phyloP scores from a whole-genome alignment of 331 rosid genomes.

The Malus hybrid region DNA sequence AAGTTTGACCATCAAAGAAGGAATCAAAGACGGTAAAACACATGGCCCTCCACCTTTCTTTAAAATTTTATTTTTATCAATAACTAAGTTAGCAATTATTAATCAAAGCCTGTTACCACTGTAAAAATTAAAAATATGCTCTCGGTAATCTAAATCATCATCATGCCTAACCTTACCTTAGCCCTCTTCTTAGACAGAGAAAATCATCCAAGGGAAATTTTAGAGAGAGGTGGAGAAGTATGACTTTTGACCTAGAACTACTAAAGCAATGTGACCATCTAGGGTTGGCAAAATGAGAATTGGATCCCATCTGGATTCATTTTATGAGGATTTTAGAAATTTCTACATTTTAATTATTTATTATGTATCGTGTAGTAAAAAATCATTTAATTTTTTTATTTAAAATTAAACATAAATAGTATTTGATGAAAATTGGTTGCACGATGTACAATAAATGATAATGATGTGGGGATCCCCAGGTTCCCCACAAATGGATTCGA shows the following conservation, averaged over 20 bases:
- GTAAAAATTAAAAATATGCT: constrained; percentile 24
- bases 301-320: rapidly evolving
- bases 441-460: too few species aligned
- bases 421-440: too few species aligned
- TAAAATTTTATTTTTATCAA: neutral
- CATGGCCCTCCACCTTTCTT: constrained; percentile 22
- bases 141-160: constrained; percentile 38
- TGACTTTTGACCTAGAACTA: constrained; percentile 15
- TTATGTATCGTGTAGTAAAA: rapidly evolving
- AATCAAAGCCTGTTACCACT: constrained; percentile 39
- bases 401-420: too few species aligned
- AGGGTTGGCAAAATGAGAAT: neutral
- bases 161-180: neutral
- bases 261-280: neutral
- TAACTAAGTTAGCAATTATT: neutral
- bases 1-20: constrained; percentile 74
- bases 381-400: too few species aligned
- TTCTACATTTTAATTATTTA: too few species aligned
- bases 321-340: rapidly evolving
- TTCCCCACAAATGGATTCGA: too few species aligned
- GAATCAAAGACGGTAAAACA: constrained; percentile 73
- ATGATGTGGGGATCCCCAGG: too few species aligned
- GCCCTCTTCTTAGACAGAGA: neutral
- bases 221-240: neutral
- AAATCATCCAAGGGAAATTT: neutral